Base-by-base conservation (phyloP, 2,329 filamentous ascomycete genomes). In the Periconia sp. region DNA sequence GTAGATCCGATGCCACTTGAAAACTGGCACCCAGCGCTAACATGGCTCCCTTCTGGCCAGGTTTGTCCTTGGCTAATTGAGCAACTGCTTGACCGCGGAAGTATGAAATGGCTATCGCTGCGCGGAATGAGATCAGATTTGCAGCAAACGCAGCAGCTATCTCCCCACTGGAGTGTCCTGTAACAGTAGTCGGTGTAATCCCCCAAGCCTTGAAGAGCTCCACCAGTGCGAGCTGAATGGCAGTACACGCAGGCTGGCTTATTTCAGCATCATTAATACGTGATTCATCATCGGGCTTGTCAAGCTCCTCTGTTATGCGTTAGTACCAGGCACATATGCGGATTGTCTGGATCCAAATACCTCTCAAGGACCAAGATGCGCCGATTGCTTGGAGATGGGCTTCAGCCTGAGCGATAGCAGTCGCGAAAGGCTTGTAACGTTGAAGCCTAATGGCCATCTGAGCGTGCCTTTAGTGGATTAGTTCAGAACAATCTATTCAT, bases 21-120 rank as follows among this genome's bases (percentile, higher is more conserved):
- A 46, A 43, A 5, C 65, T 57, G 9, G 66, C 32, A 9, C 63
- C 63, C 1, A 70, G 64, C 3, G 71, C 52, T 44, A 65, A 48
- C 69, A 73, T 60, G 19, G 36, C 45, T 12, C 55, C 60, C 22
- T 49, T 37, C 2, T 33, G 4, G 5, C 7, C 12, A 5, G 33
- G 10, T 10, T 18, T 22, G 11, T 23, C 19, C 12, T 6, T 17
- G 3, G 7, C 9, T n/a, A 38, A 9, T 15, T 21, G 19, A 15
- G n/a, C 11, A 11, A 25, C 11, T 15, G 15, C 22, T 26, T 15
- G 6, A 26, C 36, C 36, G 13, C 36, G 6, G 36, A 16, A 38
- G 18, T 38, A 38, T 3, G 23, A 7, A 3, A 21, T 12, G 5
- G 23, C 24, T 10, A 28, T 18, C 3, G 38, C 39, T n/a, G 28